Percentiles rank a stretch among this genome's conserved stretches.
phyloP scores from a whole-genome alignment of 2,329 filamentous ascomycete species.

The Plectosphaerella sp. region DNA sequence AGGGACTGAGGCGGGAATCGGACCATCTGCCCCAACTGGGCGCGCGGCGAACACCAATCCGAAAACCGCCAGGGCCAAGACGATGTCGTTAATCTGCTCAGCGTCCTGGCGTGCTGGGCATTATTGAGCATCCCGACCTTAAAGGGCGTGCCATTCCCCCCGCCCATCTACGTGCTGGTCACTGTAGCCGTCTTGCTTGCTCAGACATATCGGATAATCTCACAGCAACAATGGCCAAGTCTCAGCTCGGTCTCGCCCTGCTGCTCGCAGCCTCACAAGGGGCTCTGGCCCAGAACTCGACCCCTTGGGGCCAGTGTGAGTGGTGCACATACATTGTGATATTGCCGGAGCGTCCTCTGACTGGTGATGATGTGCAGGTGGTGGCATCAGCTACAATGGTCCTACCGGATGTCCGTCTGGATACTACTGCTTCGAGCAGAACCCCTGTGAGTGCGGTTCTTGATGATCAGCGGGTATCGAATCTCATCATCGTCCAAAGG shows the following conservation, averaged over 20 bases:
- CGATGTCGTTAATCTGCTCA: no score
- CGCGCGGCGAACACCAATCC: no score
- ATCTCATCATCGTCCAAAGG: neutral
- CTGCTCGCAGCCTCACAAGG: neutral
- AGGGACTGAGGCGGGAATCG: no score
- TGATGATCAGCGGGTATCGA: no score
- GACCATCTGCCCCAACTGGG: no score
- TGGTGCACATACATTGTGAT: neutral
- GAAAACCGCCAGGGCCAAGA: no score
- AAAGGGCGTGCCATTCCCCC: no score
- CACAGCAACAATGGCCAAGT: neutral
- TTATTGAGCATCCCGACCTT: no score
- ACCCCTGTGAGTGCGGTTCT: no score
- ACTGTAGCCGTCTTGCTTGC: neutral
- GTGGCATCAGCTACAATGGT: slow-evolving; percentile 7
- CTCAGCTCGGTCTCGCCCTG: slow-evolving; percentile 1
- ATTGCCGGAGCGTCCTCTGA: neutral
- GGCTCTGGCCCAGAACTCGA: slow-evolving; percentile 1
- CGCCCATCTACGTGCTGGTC: no score
- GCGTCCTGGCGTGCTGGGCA: no score
- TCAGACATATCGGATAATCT: neutral
- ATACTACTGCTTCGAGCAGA: slow-evolving; percentile 5
- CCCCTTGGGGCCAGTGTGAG: slow-evolving; percentile 8
- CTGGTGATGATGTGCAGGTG: neutral
- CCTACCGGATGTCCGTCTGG: slow-evolving; percentile 7